These are phyloP conservation scores for Fraxinus albicans DNA, from an alignment of 305 asterid genomes.

Conservation along the genomic window DNA sequence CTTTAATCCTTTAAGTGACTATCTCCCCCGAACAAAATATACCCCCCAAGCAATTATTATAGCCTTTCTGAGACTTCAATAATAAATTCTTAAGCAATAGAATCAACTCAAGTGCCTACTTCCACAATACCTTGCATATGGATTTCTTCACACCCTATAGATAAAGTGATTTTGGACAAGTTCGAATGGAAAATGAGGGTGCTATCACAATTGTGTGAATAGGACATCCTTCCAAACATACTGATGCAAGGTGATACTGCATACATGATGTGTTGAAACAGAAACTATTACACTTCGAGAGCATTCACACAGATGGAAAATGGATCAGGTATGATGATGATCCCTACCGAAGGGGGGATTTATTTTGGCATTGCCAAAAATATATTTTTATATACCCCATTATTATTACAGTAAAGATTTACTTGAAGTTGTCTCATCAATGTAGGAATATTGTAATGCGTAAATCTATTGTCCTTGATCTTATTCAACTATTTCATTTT, in stretches of 20 bases:
- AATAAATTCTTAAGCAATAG: background rate
- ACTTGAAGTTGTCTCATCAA: background rate
- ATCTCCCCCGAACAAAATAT: background rate
- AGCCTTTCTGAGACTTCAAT: background rate
- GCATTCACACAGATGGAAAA: background rate
- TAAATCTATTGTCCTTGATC: background rate
- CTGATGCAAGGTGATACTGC: background rate
- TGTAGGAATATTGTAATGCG: background rate
- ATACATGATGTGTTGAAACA: background rate
- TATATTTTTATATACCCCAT: background rate
- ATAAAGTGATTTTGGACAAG: background rate
- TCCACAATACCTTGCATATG: background rate
- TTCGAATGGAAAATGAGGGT: background rate
- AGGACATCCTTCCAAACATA: background rate
- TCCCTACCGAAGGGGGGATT: background rate
- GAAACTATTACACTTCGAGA: background rate
- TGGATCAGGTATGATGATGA: background rate
- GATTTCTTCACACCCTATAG: background rate
- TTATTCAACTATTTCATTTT: background rate
- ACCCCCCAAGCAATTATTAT: background rate
- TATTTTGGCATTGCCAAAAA: background rate
- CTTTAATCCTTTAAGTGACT: background rate
- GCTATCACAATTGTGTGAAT: background rate
- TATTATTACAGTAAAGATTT: background rate
- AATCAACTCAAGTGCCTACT: background rate